Conservation (phyloP, 768 basidiomycete genomes). For the Agrocybe pediades region DNA sequence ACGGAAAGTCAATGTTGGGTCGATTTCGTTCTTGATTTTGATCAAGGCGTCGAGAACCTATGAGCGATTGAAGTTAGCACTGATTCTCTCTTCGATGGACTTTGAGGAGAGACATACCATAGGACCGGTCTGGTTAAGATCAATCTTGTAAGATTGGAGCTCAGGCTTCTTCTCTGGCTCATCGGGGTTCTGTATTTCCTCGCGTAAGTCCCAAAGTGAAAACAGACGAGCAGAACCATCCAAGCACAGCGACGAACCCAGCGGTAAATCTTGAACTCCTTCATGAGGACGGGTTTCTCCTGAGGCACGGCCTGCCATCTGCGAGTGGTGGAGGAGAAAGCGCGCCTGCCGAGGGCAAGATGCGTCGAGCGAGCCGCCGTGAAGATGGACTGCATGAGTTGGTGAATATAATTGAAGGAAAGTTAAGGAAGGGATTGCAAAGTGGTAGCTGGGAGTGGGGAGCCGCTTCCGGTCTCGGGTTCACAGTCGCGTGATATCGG, state of each 20-base stretch:
- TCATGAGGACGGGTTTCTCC: constrained; percentile 73
- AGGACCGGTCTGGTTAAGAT: constrained; percentile 93
- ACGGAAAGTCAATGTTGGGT: constrained; percentile 96
- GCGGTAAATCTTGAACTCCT: constrained; percentile 99
- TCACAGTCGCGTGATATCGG: constrained; percentile 27
- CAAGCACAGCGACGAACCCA: constrained; percentile 62
- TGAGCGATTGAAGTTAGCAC: background rate
- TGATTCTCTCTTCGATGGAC: background rate
- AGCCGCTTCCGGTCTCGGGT: constrained; percentile 20
- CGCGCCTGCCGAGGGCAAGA: constrained; percentile 21
- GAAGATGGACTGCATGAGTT: constrained; percentile 24
- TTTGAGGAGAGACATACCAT: constrained; percentile 57
- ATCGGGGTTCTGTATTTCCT: constrained; percentile 75
- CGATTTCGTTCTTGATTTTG: constrained; percentile 99
- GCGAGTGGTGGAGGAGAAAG: constrained; percentile 23
- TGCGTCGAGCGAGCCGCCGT: constrained; percentile 17
- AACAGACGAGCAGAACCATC: background rate
- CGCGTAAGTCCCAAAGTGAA: constrained; percentile 20
- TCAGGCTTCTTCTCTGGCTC: constrained; percentile 89
- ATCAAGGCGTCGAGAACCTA: constrained; percentile 90
- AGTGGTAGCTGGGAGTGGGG: constrained; percentile 12
- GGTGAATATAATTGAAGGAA: constrained; percentile 12
- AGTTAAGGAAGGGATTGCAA: constrained; percentile 8
- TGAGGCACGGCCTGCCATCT: constrained; percentile 49
- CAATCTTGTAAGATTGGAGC: constrained; percentile 88